Percentiles rank a stretch among this genome's conserved stretches.
phyloP scores from a whole-genome alignment of 2,329 filamentous ascomycete genomes.

The Colletotrichum sidae region DNA sequence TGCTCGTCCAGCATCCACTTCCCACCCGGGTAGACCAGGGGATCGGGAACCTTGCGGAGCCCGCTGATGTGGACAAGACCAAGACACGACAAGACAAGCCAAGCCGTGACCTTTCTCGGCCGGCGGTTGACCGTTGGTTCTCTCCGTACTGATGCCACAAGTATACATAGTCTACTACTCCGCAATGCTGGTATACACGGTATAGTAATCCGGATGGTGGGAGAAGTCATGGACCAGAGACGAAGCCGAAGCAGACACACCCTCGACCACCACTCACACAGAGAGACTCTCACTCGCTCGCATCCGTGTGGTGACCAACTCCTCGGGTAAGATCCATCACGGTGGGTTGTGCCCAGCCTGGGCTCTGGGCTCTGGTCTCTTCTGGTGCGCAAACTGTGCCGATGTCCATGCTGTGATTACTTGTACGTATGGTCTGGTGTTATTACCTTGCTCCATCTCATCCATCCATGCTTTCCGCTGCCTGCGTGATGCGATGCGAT shows the following conservation, averaged over 20 bases:
- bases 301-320: not conserved
- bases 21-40: slow-evolving; percentile 14
- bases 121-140: no score
- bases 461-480: slow-evolving; percentile 5
- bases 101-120: not conserved
- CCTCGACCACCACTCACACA: not conserved
- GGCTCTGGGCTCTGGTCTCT: not conserved
- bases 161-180: no score
- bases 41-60: slow-evolving; percentile 23
- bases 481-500: slow-evolving; percentile 6
- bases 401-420: slow-evolving; percentile 19
- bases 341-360: slow-evolving; percentile 35
- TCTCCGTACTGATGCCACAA: no score
- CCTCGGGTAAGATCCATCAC: slow-evolving; percentile 24
- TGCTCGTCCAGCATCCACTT: not conserved
- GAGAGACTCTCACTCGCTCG: no score
- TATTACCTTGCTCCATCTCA: slow-evolving; percentile 28
- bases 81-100: not conserved
- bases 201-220: no score
- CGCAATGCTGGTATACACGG: no score
- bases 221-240: no score
- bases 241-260: no score
- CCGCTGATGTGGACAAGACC: slow-evolving; percentile 26
- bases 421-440: slow-evolving; percentile 1
- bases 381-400: slow-evolving; percentile 22